Base-by-base conservation (phyloP, 176 grass and related monocot genomes). In the Bonia amplexicaulis region DNA sequence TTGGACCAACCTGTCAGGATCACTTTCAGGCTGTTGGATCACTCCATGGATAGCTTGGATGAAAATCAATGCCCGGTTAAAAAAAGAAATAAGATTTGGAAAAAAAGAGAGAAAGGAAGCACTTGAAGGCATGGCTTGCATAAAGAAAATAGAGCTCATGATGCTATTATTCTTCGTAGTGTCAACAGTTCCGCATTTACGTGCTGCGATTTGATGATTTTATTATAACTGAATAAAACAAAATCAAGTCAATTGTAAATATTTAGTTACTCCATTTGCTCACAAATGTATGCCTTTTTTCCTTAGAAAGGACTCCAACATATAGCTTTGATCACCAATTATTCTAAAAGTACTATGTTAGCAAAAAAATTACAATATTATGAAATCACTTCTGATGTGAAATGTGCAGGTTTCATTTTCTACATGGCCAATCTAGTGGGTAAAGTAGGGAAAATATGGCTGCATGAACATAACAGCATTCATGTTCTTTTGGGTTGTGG, bases 161-260 rank as follows among this genome's bases (percentile, higher is more conserved):
- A 73, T 66, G 25, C 49, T 66, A 66, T 66, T 83, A 71, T 83
- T 29, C 59, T 78, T 35, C 53, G 27, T 61, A 74, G 12, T 37
- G 19, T 58, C 39, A 46, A 87, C 25, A 60, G 51, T 35, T 57
- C 39, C 66, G 1, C 14, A 58, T 47, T 79, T 72, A 48, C 45
- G 4, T 37, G 48, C 12, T 59, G 39, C 6, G 9, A 79, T 74
- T 37, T 42, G 68, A 66, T 67, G 66, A 68, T 39, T 31, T 72
- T 35, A 42, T 72, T 35, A 42, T 73, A 66, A 84, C 23, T 22
- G 25, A 88, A 31, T 66, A 33, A 79, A 85, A 73, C 7, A 20
- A 89, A 60, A 61, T 9, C 40, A 84, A 55, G 25, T 71, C 16
- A 84, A 20, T 14, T 77, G 41, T 53, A 52, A 14, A 26, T 85